These are phyloP conservation scores for Hemileia vastatrix DNA, from an alignment of 1,284 basidiomycete species.

Conservation along the genomic window DNA sequence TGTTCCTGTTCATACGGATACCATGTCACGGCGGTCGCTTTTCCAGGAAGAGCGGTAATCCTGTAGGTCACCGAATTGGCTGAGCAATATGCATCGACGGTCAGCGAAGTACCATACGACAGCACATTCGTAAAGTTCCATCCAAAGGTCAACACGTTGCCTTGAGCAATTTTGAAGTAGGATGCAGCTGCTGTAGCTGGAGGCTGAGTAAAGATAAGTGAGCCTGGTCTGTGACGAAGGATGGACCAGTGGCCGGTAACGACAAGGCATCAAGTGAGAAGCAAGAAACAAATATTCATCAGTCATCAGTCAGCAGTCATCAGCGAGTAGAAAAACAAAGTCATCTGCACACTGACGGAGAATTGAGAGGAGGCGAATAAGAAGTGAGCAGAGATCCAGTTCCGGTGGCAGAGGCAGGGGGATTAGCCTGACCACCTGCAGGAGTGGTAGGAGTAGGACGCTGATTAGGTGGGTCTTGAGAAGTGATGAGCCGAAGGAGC, in stretches of 20 bases:
- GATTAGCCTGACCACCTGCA: too few species aligned
- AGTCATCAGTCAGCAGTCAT: background rate
- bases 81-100: slow-evolving; percentile 67
- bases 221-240: slow-evolving; percentile 54
- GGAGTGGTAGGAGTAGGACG: too few species aligned
- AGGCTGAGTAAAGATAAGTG: slow-evolving; percentile 64
- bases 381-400: too few species aligned
- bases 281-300: background rate
- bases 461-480: too few species aligned
- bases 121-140: slow-evolving; percentile 64
- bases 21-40: slow-evolving; percentile 65
- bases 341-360: slow-evolving; percentile 3
- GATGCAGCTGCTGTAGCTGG: slow-evolving; percentile 62
- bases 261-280: background rate
- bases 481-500: too few species aligned
- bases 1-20: slow-evolving; percentile 67
- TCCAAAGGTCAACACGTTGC: slow-evolving; percentile 70
- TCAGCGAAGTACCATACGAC: slow-evolving; percentile 52
- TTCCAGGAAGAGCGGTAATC: slow-evolving; percentile 55
- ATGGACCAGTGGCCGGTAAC: slow-evolving; percentile 49
- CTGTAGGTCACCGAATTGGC: slow-evolving; percentile 71
- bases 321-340: background rate
- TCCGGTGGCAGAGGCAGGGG: too few species aligned
- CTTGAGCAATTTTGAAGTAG: slow-evolving; percentile 75
- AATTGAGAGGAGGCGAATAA: slow-evolving; percentile 7